Evolutionary conservation across 2,329 filamentous ascomycete genomes (phyloP).

Genomic region (Microsporum canis): DNA sequence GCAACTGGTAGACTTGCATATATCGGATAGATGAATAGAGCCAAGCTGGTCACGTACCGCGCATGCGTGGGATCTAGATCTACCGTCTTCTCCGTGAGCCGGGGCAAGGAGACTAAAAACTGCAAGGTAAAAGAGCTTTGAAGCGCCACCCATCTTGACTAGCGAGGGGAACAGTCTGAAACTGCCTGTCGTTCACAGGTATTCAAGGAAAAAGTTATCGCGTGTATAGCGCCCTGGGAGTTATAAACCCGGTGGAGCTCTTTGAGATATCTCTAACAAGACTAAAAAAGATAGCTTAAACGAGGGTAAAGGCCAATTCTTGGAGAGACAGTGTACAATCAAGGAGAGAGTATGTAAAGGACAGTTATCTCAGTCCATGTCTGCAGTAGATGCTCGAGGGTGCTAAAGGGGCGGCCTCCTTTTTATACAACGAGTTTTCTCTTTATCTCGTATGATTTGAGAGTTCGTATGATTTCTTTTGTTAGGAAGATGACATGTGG

Average conservation of each 20-base stretch:
- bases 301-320: background rate
- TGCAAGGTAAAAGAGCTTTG: slow-evolving; percentile 50
- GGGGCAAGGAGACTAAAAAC: slow-evolving; percentile 48
- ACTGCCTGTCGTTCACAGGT: background rate
- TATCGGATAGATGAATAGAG: slow-evolving; percentile 6
- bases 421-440: background rate
- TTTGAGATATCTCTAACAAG: background rate
- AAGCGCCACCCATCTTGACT: slow-evolving; percentile 41
- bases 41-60: slow-evolving; percentile 38
- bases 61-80: slow-evolving; percentile 38
- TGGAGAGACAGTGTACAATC: background rate
- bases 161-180: background rate
- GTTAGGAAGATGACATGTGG: slow-evolving; percentile 8
- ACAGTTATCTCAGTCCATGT: background rate
- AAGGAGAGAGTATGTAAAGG: background rate
- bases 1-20: background rate
- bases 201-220: background rate
- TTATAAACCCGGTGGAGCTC: background rate
- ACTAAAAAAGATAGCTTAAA: background rate
- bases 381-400: background rate
- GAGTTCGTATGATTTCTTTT: background rate
- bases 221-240: background rate
- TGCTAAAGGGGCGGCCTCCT: background rate
- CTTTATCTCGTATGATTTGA: background rate
- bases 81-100: slow-evolving; percentile 32